Evolutionary conservation across 2,329 filamentous ascomycete species (phyloP).

Genomic region (Furcasterigmium sp.): DNA sequence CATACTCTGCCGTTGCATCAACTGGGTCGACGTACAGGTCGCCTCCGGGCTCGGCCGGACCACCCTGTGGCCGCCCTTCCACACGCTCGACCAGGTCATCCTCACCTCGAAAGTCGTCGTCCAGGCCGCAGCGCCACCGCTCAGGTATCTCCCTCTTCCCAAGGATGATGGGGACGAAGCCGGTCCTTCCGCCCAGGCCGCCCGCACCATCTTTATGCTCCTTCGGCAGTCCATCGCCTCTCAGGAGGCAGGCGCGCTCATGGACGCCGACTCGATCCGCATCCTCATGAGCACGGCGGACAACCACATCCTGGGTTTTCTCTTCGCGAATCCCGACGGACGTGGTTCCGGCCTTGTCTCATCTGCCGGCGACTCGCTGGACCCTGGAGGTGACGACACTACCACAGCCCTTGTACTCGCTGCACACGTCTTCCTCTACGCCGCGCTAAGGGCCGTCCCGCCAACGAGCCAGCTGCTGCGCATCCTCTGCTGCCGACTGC

Average conservation of each 20-base stretch:
- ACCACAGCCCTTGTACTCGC: constrained; percentile 8
- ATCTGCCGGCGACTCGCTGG: not conserved
- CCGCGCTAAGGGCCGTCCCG: constrained; percentile 9
- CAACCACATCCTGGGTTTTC: constrained; percentile 10
- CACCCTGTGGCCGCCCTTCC: constrained; percentile 11
- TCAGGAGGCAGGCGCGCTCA: not conserved
- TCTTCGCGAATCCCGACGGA: constrained; percentile 4
- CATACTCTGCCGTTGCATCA: constrained; percentile 13
- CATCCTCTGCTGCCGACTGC: constrained; percentile 8
- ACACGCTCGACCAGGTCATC: constrained; percentile 11
- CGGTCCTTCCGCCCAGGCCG: not conserved
- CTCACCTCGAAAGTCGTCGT: constrained; percentile 6
- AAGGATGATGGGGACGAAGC: constrained; percentile 4
- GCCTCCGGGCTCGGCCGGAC: constrained; percentile 11
- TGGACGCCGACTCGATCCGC: constrained; percentile 10
- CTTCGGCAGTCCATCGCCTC: constrained; percentile 9
- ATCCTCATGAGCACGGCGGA: constrained; percentile 14
- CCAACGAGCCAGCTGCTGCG: constrained; percentile 9
- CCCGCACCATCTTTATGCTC: constrained; percentile 7
- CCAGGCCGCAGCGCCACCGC: constrained; percentile 6
- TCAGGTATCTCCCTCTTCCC: too few species aligned
- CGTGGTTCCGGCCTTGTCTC: not conserved
- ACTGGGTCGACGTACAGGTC: constrained; percentile 13
- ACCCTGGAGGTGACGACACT: not conserved
- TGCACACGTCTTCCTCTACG: constrained; percentile 12